Conservation (phyloP, 108 stramenopile genomes). For the Nitzschia sp. region DNA sequence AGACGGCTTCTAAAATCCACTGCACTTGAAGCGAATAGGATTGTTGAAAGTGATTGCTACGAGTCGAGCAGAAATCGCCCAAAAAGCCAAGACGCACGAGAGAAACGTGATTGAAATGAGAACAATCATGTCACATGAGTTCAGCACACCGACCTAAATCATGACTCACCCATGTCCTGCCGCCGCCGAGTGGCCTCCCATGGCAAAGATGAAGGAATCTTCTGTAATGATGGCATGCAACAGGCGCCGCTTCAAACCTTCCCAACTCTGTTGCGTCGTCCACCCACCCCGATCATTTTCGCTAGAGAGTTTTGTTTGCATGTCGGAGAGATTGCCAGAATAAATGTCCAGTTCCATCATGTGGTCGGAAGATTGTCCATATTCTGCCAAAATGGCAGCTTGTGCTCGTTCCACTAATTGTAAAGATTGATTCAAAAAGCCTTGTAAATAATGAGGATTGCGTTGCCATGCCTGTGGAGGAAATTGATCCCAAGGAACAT, state of each 20-base stretch:
- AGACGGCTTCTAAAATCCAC: conserved; percentile 57
- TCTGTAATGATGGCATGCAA: conserved; percentile 84
- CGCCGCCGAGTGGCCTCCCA: conserved; percentile 57
- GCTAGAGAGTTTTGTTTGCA: neutral
- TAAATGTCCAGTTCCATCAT: neutral
- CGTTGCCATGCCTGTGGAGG: conserved; percentile 65
- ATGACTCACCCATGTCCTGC: conserved; percentile 39
- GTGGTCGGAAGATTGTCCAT: conserved; percentile 28
- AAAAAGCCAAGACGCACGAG: neutral
- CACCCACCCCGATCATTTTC: conserved; percentile 44
- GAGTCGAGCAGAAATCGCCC: neutral
- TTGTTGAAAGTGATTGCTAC: conserved; percentile 63
- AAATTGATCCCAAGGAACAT: conserved; percentile 42
- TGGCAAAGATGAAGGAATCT: conserved; percentile 63
- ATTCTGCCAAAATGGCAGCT: conserved; percentile 70
- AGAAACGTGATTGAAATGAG: neutral
- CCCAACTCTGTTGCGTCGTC: conserved; percentile 53
- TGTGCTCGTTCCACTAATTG: conserved; percentile 61
- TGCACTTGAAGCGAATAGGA: conserved; percentile 62
- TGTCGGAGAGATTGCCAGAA: neutral
- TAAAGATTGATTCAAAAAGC: no score
- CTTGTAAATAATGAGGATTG: conserved; percentile 58
- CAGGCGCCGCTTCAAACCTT: conserved; percentile 65
- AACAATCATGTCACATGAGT: neutral
- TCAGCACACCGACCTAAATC: neutral